Base-by-base conservation (phyloP, 2,329 filamentous ascomycete species). In the Ophiostoma montium region DNA sequence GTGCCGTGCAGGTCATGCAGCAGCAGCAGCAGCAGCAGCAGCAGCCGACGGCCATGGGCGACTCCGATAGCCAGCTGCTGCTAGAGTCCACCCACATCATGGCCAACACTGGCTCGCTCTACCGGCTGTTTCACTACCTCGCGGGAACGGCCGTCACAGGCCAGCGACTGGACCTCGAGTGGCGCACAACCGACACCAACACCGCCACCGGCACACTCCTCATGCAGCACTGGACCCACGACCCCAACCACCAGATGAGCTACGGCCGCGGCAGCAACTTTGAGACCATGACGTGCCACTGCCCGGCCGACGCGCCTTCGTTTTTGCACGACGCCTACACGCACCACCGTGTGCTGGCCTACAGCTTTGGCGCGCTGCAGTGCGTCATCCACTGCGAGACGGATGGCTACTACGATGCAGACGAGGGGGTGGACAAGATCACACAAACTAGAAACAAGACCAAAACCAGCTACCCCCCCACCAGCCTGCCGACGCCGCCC, bases 271-370 rank as follows among this genome's bases (percentile, higher is more conserved):
- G 57, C 3, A 36, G 27, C 5, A 52, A 53, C 5, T 59, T 59
- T 50, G 57, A 57, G 35, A 31, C 30, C 6, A 45, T 31, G n/a
- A 59, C 57, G 1, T 58, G 57, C 32, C 52, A 39, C 10, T 56
- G 56, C 27, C 32, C 36, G 5, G n/a, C 31, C 1, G 51, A 52
- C 11, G 50, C 35, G 16, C 46, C 54, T 5, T 36, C 41, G 9
- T 38, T 44, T 0, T 21, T 56, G 11, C 16, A 53, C 53, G 50
- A 32, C 19, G 48, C 50, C 3, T 35, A 36, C 7, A 57, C 55
- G 27, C 57, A 59, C 44, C 57, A 59, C 43, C 55, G 56, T 4
- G 57, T 59, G 3, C 47, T 55, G 11, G 33, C 52, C 16, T 59
- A 58, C 44, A 32, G 44, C 10, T 52, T 59, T 19, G 55, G 50